Conservation (phyloP, 805 yeast species). For the Grigorovia transvaalensis region DNA sequence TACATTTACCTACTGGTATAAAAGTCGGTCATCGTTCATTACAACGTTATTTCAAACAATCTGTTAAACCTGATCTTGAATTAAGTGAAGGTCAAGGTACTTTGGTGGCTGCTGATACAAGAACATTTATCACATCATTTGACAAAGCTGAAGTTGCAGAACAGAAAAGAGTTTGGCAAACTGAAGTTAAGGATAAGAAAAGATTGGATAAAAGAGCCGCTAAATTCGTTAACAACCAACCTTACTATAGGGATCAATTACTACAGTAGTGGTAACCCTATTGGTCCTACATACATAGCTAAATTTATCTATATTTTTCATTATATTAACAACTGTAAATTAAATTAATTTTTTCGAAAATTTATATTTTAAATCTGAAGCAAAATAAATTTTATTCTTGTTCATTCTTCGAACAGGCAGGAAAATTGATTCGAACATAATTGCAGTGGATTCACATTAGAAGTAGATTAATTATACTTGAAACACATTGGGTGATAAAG, state of each 20-base stretch:
- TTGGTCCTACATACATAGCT: neutral
- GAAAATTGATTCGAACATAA: too few species aligned
- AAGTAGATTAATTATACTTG: too few species aligned
- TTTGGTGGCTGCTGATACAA: conserved; percentile 74
- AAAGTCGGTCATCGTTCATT: conserved; percentile 81
- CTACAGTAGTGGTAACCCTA: conserved; percentile 31
- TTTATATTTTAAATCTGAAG: too few species aligned
- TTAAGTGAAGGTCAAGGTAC: conserved; percentile 75
- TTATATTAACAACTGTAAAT: too few species aligned
- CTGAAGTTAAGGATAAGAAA: conserved; percentile 41
- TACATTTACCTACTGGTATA: conserved; percentile 74
- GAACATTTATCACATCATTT: conserved; percentile 33
- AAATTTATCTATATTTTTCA: too few species aligned
- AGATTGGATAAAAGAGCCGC: conserved; percentile 49
- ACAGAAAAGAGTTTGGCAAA: conserved; percentile 63
- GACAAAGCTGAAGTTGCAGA: conserved; percentile 38
- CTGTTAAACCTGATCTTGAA: conserved; percentile 45
- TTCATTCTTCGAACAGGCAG: too few species aligned
- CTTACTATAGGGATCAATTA: conserved; percentile 75
- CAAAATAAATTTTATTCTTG: too few species aligned
- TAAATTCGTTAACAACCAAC: conserved; percentile 77
- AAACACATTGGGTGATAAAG: too few species aligned
- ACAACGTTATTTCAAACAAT: conserved; percentile 70
- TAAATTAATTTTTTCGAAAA: too few species aligned
- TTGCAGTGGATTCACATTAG: too few species aligned